Evolutionary conservation across 768 basidiomycete genomes (phyloP).

Genomic region (Mycena epipterygia): DNA sequence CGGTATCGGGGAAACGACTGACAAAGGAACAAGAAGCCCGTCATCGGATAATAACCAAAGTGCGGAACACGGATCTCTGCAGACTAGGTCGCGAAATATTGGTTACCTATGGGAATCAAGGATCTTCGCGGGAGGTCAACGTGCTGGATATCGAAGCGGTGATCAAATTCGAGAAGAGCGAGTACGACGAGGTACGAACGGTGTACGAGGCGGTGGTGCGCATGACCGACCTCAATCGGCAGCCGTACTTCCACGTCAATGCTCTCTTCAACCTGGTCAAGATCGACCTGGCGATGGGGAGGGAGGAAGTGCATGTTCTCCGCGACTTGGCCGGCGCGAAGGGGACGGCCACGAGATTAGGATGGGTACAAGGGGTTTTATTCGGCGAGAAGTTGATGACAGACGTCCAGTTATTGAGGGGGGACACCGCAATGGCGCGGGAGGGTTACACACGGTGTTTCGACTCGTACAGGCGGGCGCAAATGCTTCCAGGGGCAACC

Average conservation of each 20-base stretch:
- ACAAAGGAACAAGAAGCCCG: background rate
- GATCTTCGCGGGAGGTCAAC: background rate
- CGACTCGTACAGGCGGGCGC: background rate
- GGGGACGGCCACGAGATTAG: background rate
- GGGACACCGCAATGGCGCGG: background rate
- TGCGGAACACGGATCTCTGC: conserved; percentile 11
- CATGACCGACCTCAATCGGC: background rate
- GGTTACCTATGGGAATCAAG: background rate
- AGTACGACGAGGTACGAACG: conserved; percentile 13
- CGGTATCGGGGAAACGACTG: background rate
- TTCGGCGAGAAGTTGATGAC: conserved; percentile 7
- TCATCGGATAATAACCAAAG: background rate
- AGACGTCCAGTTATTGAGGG: background rate
- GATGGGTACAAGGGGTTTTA: background rate
- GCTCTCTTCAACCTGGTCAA: conserved; percentile 1
- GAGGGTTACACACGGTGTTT: background rate
- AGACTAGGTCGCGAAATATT: background rate
- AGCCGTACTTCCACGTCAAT: conserved; percentile 6
- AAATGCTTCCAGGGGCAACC: background rate
- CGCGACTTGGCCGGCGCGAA: background rate
- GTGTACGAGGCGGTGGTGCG: background rate
- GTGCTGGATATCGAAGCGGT: conserved; percentile 8
- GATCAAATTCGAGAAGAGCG: conserved; percentile 15
- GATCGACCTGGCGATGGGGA: background rate
- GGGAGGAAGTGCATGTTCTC: background rate